These are phyloP conservation scores for Monosporascus sp. DNA, from an alignment of 2,329 filamentous ascomycete genomes.

Conservation along the genomic window DNA sequence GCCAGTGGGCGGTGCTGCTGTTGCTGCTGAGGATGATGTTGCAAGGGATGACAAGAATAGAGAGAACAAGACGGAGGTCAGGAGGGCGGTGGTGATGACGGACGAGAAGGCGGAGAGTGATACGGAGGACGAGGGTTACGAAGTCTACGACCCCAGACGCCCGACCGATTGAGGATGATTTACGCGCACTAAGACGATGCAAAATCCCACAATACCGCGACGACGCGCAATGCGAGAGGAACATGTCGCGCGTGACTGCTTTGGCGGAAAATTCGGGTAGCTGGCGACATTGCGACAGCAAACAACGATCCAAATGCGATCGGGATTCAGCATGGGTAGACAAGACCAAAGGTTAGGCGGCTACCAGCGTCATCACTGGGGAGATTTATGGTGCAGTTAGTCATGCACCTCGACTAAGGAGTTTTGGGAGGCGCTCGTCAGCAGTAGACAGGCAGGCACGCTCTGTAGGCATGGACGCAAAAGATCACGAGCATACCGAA, in stretches of 20 bases:
- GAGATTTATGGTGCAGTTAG: not conserved
- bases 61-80: constrained; percentile 25
- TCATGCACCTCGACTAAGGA: not conserved
- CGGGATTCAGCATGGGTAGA: not conserved
- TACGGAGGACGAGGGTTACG: constrained; percentile 66
- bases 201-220: not conserved
- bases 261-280: no score
- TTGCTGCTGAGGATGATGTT: constrained; percentile 37
- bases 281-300: no score
- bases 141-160: constrained; percentile 57
- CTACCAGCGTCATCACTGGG: not conserved
- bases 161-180: constrained; percentile 51
- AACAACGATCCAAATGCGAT: no score
- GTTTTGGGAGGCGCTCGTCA: not conserved
- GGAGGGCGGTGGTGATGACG: constrained; percentile 17
- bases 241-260: not conserved
- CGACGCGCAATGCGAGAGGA: not conserved
- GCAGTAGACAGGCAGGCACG: not conserved
- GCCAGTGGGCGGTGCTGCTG: constrained; percentile 40
- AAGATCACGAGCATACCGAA: no score
- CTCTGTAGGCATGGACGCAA: not conserved
- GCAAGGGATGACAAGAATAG: constrained; percentile 28
- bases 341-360: not conserved
- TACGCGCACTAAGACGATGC: no score
- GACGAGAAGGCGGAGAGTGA: constrained; percentile 49